Evolutionary conservation across 108 stramenopile genomes (phyloP).

Genomic region (Cyclotella kingstonii): DNA sequence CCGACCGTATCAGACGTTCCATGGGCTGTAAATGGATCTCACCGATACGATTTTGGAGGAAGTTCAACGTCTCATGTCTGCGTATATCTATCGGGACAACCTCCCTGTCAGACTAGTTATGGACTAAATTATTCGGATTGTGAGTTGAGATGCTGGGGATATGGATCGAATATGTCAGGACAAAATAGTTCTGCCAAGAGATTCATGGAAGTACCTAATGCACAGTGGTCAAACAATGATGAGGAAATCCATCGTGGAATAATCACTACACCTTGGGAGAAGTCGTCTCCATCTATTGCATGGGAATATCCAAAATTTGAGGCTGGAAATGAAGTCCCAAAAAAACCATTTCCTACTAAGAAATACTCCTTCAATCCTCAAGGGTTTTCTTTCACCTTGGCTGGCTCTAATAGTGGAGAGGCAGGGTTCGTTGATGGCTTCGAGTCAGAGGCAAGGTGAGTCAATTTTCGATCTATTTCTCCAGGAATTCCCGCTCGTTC

Average conservation of each 20-base stretch:
- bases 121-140: slow-evolving; percentile 60
- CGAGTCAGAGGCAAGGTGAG: slow-evolving; percentile 48
- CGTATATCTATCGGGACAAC: slow-evolving; percentile 55
- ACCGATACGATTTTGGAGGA: slow-evolving; percentile 80
- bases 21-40: slow-evolving; percentile 78
- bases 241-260: slow-evolving; percentile 21
- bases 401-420: slow-evolving; percentile 43
- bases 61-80: slow-evolving; percentile 61
- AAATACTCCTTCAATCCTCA: slow-evolving; percentile 43
- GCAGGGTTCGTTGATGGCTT: slow-evolving; percentile 66
- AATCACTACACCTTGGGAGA: slow-evolving; percentile 41
- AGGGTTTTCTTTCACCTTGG: slow-evolving; percentile 54
- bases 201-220: slow-evolving; percentile 16
- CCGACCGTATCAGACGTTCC: slow-evolving; percentile 72
- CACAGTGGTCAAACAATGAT: slow-evolving; percentile 30
- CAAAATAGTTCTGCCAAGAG: slow-evolving; percentile 19
- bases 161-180: slow-evolving; percentile 23
- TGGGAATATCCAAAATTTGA: slow-evolving; percentile 60
- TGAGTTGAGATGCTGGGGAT: slow-evolving; percentile 70
- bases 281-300: slow-evolving; percentile 27
- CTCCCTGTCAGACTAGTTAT: slow-evolving; percentile 42
- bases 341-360: slow-evolving; percentile 29
- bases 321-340: slow-evolving; percentile 16
- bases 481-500: not conserved
- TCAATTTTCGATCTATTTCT: not conserved